These are phyloP conservation scores for Cladosporium sp. DNA, from an alignment of 2,329 filamentous ascomycete genomes.

Conservation along the genomic window DNA sequence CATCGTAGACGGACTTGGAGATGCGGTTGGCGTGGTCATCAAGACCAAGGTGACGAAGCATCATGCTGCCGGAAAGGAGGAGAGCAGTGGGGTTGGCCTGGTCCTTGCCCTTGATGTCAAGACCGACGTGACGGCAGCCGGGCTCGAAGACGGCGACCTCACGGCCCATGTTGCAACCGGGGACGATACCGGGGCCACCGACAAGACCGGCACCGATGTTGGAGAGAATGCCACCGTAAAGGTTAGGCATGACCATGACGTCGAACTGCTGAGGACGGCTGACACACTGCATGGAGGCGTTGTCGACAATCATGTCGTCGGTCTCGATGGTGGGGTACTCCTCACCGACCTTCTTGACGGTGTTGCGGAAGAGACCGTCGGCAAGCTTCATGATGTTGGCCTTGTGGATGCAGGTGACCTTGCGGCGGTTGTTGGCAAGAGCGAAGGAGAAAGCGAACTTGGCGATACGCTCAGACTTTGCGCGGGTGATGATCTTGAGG, in stretches of 20 bases:
- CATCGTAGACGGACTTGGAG: conserved; percentile 77
- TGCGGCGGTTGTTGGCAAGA: conserved; percentile 96
- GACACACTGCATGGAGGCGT: conserved; percentile 99
- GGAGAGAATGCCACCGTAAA: conserved; percentile 97
- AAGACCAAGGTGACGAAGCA: conserved; percentile 91
- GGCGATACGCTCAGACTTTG: conserved; percentile 98
- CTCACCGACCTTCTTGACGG: conserved; percentile 88
- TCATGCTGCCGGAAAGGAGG: conserved; percentile 93
- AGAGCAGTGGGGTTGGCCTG: conserved; percentile 97
- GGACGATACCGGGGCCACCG: conserved; percentile 92
- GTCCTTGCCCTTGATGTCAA: conserved; percentile 99
- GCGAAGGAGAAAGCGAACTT: conserved; percentile 98
- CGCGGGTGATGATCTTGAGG: conserved; percentile 98
- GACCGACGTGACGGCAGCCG: conserved; percentile 96
- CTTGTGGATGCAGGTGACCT: conserved; percentile 99
- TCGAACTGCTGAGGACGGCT: conserved; percentile 96
- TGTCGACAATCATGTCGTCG: conserved; percentile 99
- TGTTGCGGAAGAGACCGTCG: conserved; percentile 97
- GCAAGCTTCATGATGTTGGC: conserved; percentile 99
- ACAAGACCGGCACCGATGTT: conserved; percentile 98
- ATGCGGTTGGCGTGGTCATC: conserved; percentile 98
- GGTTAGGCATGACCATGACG: conserved; percentile 99
- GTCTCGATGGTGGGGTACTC: conserved; percentile 93
- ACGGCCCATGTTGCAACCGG: conserved; percentile 98
- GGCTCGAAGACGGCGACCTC: conserved; percentile 98